Evolutionary conservation across 176 grass and related monocot genomes (phyloP).

Genomic region (Lolium perenne): DNA sequence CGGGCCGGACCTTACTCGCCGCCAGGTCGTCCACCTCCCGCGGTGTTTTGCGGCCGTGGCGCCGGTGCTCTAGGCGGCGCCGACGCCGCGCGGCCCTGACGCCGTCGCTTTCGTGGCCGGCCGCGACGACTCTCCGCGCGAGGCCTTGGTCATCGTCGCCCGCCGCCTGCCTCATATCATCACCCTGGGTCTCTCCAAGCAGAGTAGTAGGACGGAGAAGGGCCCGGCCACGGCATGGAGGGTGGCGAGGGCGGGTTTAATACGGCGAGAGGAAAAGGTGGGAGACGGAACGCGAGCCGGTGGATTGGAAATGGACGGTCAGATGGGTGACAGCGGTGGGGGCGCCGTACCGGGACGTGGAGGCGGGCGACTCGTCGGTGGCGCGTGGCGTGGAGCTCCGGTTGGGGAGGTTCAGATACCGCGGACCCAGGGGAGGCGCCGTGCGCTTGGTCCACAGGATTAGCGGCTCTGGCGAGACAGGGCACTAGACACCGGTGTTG

Average conservation of each 20-base stretch:
- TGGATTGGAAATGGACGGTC: neutral
- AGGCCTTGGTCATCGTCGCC: neutral
- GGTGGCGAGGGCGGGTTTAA: constrained; percentile 26
- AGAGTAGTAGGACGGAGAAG: neutral
- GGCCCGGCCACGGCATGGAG: neutral
- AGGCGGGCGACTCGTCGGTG: constrained; percentile 37
- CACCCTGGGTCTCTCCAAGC: neutral
- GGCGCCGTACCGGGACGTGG: constrained; percentile 25
- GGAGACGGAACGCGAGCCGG: neutral
- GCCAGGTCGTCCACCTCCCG: neutral
- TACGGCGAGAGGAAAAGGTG: neutral
- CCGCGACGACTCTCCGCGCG: neutral
- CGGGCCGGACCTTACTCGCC: neutral
- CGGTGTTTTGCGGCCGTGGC: neutral
- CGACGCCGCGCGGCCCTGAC: neutral
- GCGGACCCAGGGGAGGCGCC: neutral
- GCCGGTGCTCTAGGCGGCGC: constrained; percentile 37
- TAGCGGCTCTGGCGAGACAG: no score
- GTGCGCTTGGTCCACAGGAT: constrained; percentile 1
- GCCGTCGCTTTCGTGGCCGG: neutral
- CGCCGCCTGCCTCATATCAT: constrained; percentile 23
- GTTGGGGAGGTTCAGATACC: neutral
- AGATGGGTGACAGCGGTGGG: constrained; percentile 25
- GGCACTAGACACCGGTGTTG: neutral
- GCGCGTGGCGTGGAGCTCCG: constrained; percentile 39